These are phyloP conservation scores for Epithemia pelagica DNA, from an alignment of 108 stramenopile genomes.

Conservation along the genomic window DNA sequence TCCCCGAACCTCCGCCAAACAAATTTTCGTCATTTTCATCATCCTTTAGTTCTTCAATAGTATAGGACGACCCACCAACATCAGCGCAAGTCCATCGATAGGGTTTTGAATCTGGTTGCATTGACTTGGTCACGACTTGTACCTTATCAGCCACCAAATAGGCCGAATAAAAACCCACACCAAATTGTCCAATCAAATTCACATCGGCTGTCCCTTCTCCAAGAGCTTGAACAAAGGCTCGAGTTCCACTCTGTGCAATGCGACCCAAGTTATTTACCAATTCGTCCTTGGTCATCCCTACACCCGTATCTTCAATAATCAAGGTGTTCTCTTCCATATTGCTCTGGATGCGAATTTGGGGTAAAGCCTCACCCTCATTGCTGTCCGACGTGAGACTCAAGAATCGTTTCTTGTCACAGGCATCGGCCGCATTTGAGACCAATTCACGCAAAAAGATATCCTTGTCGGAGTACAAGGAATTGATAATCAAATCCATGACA, in stretches of 20 bases:
- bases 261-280: slow-evolving; percentile 92
- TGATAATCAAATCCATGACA: slow-evolving; percentile 99
- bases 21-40: slow-evolving; percentile 34
- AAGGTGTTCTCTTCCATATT: slow-evolving; percentile 69
- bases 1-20: slow-evolving; percentile 45
- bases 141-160: slow-evolving; percentile 96
- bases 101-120: slow-evolving; percentile 54
- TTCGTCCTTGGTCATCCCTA: slow-evolving; percentile 95
- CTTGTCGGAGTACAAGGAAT: slow-evolving; percentile 90
- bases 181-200: slow-evolving; percentile 97
- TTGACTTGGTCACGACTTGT: slow-evolving; percentile 85
- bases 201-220: slow-evolving; percentile 79
- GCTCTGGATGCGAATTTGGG: slow-evolving; percentile 72
- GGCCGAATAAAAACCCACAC: slow-evolving; percentile 98
- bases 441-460: slow-evolving; percentile 83
- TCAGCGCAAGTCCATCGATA: slow-evolving; percentile 65
- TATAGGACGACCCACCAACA: slow-evolving; percentile 55
- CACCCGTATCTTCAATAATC: slow-evolving; percentile 92
- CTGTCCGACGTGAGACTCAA: slow-evolving; percentile 59
- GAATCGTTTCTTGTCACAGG: slow-evolving; percentile 99
- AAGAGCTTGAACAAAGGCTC: slow-evolving; percentile 80
- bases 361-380: slow-evolving; percentile 24
- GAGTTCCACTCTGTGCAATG: slow-evolving; percentile 91
- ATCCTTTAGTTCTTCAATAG: slow-evolving; percentile 57
- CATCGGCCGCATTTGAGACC: slow-evolving; percentile 90